These are phyloP conservation scores for Aspergillus glaucus DNA, from an alignment of 2,329 filamentous ascomycete species.

Conservation along the genomic window DNA sequence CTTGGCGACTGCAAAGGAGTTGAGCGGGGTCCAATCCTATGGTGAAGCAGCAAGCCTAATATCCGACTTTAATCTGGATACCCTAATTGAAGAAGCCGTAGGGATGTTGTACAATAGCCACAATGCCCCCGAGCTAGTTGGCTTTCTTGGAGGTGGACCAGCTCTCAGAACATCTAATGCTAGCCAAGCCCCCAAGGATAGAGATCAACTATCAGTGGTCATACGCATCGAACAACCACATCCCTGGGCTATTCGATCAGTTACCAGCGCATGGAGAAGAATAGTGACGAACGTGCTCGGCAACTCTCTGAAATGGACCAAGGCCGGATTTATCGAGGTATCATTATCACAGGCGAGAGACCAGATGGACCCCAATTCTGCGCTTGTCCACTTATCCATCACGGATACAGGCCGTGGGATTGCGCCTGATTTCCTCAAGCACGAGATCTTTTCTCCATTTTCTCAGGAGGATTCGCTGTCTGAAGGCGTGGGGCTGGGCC, in stretches of 20 bases:
- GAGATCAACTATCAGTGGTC: slow-evolving; percentile 19
- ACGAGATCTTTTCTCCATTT: slow-evolving; percentile 58
- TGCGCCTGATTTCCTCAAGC: slow-evolving; percentile 50
- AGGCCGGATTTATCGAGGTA: slow-evolving; percentile 26
- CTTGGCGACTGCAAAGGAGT: slow-evolving; percentile 9
- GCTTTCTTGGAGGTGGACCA: not conserved
- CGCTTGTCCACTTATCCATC: slow-evolving; percentile 39
- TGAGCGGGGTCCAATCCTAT: not conserved
- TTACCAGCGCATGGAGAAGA: slow-evolving; percentile 25
- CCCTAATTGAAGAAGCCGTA: slow-evolving; percentile 25
- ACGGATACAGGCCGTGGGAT: slow-evolving; percentile 61
- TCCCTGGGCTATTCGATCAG: slow-evolving; percentile 25
- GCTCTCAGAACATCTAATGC: not conserved
- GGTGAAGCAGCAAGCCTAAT: slow-evolving; percentile 17
- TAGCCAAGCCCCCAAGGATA: not conserved
- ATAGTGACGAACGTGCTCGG: slow-evolving; percentile 34
- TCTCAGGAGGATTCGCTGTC: slow-evolving; percentile 54
- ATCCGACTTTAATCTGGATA: slow-evolving; percentile 26
- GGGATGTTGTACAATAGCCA: slow-evolving; percentile 23
- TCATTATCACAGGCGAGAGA: slow-evolving; percentile 12
- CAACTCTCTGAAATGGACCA: slow-evolving; percentile 33
- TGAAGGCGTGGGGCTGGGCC: slow-evolving; percentile 57
- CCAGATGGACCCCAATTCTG: slow-evolving; percentile 7
- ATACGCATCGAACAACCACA: slow-evolving; percentile 21
- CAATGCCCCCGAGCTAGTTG: slow-evolving; percentile 4